Evolutionary conservation across 495 filamentous ascomycete genomes (phyloP), one percentile per base, ranked within the genome.

Genomic region (Hypomontagnella submonticulosa): DNA sequence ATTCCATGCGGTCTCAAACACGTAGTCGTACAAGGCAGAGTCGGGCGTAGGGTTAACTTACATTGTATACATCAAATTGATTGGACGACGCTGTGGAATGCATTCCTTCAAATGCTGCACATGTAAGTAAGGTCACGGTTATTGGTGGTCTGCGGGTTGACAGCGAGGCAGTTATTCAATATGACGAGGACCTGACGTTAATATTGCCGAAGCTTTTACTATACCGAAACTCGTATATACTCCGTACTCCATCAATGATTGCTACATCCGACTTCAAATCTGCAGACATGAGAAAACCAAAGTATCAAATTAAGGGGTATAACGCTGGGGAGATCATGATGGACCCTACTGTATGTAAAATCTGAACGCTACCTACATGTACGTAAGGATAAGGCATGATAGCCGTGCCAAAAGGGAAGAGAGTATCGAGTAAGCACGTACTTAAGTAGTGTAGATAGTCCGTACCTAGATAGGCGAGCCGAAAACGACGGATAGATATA

Each of bases 121-220:
- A 12, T 38, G 9, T 38, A 12, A 13, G 9, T 38, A 3, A 12
- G n/a, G 36, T 43, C 12, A 18, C 16, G 40, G 12, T 18, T 4
- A 4, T 7, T 13, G 6, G 6, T 11, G 16, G 15, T 9, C 6
- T 43, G 40, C 12, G 4, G 12, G 12, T 43, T 13, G 15, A 13
- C 15, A 11, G 10, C 9, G 36, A 38, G 36, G 36, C n/a, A 38
- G 23, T 27, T 27, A 42, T 54, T 40, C 10, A 41, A 50, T 61
- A 68, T 68, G 65, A 68, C 65, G 65, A 61, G 43, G n/a, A 13
- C 54, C 44, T 63, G 58, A 62, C 58, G 58, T 15, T 41, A 67
- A 33, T 16, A 48, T 23, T 32, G 15, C 13, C 13, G 44, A 42
- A 30, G 23, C 19, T 44, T 57, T 53, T 62, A 16, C 36, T 42